phyloP scores from a whole-genome alignment of 1,139 yeast genomes.

The Geotrichum klebahnii region DNA sequence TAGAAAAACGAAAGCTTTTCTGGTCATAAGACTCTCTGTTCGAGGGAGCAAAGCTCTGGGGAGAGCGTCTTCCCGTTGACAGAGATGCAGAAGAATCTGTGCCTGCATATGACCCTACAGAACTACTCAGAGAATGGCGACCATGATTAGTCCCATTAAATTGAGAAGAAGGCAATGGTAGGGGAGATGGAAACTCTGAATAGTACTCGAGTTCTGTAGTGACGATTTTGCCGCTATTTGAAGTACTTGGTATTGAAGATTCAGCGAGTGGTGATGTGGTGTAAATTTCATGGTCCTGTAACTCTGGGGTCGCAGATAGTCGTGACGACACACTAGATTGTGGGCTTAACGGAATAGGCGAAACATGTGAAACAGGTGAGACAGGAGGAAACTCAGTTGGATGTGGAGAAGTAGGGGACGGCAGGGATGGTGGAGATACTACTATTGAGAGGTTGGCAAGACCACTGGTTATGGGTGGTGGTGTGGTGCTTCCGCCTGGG shows the following conservation, averaged over 20 bases:
- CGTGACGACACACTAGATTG: too few species aligned
- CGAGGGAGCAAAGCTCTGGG: constrained; percentile 14
- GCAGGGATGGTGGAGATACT: too few species aligned
- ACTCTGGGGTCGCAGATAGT: too few species aligned
- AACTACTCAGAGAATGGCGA: background rate
- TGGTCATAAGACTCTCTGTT: constrained; percentile 12
- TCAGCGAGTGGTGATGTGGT: background rate
- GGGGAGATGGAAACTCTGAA: background rate
- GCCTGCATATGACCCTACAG: constrained; percentile 8
- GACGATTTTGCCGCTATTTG: background rate
- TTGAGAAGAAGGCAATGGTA: constrained; percentile 2
- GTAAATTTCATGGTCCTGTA: background rate
- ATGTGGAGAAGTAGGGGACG: too few species aligned
- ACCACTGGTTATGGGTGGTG: too few species aligned
- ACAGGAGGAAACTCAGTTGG: too few species aligned
- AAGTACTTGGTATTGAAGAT: too few species aligned
- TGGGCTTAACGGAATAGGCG: too few species aligned
- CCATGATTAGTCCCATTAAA: background rate
- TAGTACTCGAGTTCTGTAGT: constrained; percentile 5
- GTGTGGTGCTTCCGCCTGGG: too few species aligned
- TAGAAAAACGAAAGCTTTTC: background rate
- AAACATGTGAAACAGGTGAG: too few species aligned
- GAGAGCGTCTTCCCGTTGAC: constrained; percentile 17
- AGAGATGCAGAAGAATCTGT: constrained; percentile 19
- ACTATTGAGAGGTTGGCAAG: too few species aligned